Percentiles rank a stretch among this genome's conserved stretches.
phyloP scores from a whole-genome alignment of 2,329 filamentous ascomycete species.

The Zarea fungicola region DNA sequence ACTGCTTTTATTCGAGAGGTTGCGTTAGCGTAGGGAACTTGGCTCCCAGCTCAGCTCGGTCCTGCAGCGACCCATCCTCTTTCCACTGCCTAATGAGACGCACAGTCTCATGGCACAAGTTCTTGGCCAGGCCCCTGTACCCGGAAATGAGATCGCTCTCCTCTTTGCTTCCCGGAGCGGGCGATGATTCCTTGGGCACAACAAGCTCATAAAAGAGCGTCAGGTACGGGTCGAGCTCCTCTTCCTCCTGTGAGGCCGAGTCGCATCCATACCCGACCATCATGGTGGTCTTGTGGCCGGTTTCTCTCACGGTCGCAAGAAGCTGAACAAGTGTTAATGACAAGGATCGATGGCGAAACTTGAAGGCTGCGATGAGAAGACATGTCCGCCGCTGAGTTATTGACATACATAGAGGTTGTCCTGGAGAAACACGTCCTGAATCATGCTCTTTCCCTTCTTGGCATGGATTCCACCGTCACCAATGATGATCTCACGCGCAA shows the following conservation, averaged over 20 bases:
- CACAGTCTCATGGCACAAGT: background rate
- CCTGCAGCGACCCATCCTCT: background rate
- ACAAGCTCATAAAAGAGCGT: slow-evolving; percentile 1
- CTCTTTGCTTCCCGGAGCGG: background rate
- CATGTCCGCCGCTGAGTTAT: background rate
- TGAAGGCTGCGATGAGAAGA: background rate
- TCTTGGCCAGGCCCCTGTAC: background rate
- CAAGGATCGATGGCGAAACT: background rate
- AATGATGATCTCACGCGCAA: background rate
- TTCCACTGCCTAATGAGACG: background rate
- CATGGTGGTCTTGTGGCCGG: background rate
- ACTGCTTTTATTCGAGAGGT: background rate
- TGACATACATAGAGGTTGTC: background rate
- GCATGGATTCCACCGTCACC: background rate
- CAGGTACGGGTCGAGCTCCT: background rate
- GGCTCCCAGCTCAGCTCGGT: background rate
- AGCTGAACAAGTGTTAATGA: background rate
- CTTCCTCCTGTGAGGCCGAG: background rate
- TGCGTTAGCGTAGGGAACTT: background rate
- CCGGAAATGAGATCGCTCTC: background rate
- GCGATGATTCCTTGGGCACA: background rate
- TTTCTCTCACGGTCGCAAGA: background rate
- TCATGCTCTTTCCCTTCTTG: slow-evolving; percentile 1
- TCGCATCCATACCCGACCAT: background rate
- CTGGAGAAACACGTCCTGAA: background rate